Percentiles rank a stretch among this genome's conserved stretches.
phyloP scores from a whole-genome alignment of 2,329 filamentous ascomycete genomes.

The Verticillium nonalfalfae region DNA sequence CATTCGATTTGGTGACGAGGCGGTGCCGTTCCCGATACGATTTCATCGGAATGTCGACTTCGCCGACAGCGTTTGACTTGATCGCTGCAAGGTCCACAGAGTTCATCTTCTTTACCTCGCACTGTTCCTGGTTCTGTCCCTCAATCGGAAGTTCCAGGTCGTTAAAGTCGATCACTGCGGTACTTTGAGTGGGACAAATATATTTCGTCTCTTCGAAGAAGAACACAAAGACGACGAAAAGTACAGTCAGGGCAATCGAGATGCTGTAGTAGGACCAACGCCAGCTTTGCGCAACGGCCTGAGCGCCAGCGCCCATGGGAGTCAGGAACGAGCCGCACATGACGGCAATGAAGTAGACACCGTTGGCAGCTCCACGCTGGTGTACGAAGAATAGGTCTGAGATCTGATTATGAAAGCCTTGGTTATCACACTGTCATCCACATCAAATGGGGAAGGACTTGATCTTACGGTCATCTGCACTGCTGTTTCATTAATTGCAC shows the following conservation, averaged over 20 bases:
- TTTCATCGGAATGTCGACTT: constrained; percentile 6
- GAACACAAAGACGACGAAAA: constrained; percentile 9
- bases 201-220: constrained; percentile 23
- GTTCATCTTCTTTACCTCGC: neutral
- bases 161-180: constrained; percentile 11
- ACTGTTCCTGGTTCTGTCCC: neutral
- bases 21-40: constrained; percentile 15
- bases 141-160: neutral
- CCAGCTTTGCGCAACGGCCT: constrained; percentile 18
- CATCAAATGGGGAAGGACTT: neutral
- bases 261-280: constrained; percentile 22
- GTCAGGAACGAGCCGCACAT: constrained; percentile 22
- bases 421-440: neutral
- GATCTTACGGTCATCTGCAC: constrained; percentile 24
- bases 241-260: constrained; percentile 13
- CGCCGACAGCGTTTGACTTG: neutral
- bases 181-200: constrained; percentile 7
- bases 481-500: constrained; percentile 29
- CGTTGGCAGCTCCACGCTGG: constrained; percentile 21
- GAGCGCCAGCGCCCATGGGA: constrained; percentile 17
- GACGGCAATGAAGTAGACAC: constrained; percentile 21
- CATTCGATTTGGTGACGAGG: constrained; percentile 11
- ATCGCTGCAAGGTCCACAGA: neutral
- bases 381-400: constrained; percentile 24
- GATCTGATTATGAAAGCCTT: constrained; percentile 5